Evolutionary conservation across 768 basidiomycete genomes (phyloP).

Genomic region (Krasilnikovozyma curviuscula): DNA sequence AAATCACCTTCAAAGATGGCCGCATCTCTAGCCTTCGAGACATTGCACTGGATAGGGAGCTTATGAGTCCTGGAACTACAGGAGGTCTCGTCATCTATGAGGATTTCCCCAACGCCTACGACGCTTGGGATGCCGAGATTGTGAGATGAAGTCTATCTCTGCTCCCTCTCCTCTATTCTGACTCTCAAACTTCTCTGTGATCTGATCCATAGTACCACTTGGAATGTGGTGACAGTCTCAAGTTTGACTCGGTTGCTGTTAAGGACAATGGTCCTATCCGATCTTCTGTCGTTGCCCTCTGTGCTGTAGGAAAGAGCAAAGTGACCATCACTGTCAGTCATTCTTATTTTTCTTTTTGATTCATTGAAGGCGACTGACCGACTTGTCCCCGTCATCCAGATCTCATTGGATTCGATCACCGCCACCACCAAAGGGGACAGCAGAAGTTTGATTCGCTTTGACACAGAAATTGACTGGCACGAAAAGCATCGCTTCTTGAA

Average conservation of each 20-base stretch:
- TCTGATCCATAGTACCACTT: too few species aligned
- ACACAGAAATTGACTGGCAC: conserved; percentile 34
- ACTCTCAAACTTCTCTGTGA: too few species aligned
- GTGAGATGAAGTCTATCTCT: too few species aligned
- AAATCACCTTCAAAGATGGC: conserved; percentile 61
- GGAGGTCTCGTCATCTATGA: conserved; percentile 83
- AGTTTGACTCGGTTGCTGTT: conserved; percentile 49
- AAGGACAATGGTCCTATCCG: conserved; percentile 66
- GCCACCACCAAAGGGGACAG: conserved; percentile 42
- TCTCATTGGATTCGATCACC: conserved; percentile 67
- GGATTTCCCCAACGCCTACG: conserved; percentile 29
- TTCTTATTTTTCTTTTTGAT: too few species aligned
- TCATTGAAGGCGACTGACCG: too few species aligned
- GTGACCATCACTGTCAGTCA: conserved; percentile 48
- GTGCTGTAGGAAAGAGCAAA: conserved; percentile 55
- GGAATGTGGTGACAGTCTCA: too few species aligned
- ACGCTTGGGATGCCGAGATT: too few species aligned
- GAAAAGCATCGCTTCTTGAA: conserved; percentile 23
- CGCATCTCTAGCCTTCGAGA: conserved; percentile 72
- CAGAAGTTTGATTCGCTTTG: conserved; percentile 60
- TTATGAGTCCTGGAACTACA: conserved; percentile 49
- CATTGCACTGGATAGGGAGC: conserved; percentile 53
- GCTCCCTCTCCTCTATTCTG: too few species aligned
- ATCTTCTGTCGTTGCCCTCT: conserved; percentile 46
- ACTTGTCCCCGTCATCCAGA: too few species aligned